A percentile compares a stretch with the other conserved stretches of the same genome.
phyloP scores from a whole-genome alignment of 108 stramenopile genomes.

The Discostella pseudostelligera region DNA sequence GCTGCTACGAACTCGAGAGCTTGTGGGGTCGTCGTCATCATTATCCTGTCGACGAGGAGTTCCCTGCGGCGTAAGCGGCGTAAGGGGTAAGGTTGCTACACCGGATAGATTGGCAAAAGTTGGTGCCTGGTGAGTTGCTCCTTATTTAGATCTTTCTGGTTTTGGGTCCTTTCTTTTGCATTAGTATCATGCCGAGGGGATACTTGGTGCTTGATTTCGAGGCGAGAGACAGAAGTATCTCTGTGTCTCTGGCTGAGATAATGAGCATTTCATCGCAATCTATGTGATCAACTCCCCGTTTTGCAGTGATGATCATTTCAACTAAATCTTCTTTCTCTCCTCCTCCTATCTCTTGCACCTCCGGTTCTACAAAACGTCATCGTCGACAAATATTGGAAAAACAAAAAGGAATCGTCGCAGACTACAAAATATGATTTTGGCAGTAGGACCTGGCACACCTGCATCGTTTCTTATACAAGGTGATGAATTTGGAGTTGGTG shows the following conservation, averaged over 20 bases:
- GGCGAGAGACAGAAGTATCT: too few species aligned
- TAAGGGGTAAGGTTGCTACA: conserved; percentile 7
- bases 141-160: background rate
- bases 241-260: too few species aligned
- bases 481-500: conserved; percentile 29
- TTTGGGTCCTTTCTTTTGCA: too few species aligned
- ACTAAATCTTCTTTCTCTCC: background rate
- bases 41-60: conserved; percentile 2
- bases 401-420: conserved; percentile 58
- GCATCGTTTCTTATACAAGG: conserved; percentile 45
- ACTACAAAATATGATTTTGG: conserved; percentile 78
- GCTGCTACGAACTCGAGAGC: conserved; percentile 22
- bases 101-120: conserved; percentile 4
- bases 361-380: background rate
- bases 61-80: background rate
- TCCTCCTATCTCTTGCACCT: background rate
- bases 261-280: too few species aligned
- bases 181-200: too few species aligned
- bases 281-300: too few species aligned
- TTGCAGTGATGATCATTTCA: too few species aligned
- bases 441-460: conserved; percentile 73
- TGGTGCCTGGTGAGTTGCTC: conserved; percentile 18
- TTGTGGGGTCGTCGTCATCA: conserved; percentile 12
- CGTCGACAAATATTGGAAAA: background rate
- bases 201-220: too few species aligned